Conservation (phyloP, 495 filamentous ascomycete species). For the Penicillium maclennaniae region DNA sequence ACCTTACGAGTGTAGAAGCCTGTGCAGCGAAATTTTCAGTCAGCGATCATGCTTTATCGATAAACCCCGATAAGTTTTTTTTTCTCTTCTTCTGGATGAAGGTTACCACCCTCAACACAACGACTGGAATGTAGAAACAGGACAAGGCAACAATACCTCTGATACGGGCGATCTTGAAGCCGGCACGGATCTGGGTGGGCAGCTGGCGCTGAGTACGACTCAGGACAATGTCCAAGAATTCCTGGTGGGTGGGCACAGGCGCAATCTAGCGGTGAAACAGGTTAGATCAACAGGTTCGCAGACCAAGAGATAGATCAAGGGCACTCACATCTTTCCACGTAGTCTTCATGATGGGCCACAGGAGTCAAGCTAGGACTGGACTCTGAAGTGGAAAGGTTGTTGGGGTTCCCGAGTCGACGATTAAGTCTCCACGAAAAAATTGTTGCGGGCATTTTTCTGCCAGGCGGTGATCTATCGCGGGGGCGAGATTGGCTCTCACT, state of each 20-base stretch:
- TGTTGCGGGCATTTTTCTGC: conserved; percentile 34
- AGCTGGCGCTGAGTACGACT: conserved; percentile 90
- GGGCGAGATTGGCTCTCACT: conserved; percentile 21
- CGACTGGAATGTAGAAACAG: background rate
- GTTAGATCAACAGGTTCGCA: conserved; percentile 6
- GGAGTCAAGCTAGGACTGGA: conserved; percentile 23
- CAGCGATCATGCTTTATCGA: conserved; percentile 27
- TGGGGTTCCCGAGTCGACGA: conserved; percentile 13
- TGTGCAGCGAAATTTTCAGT: conserved; percentile 31
- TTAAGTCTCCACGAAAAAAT: conserved; percentile 29
- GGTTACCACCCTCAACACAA: background rate
- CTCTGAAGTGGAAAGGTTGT: conserved; percentile 27
- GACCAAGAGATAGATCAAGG: background rate
- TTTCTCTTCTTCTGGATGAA: background rate
- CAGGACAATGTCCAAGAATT: conserved; percentile 96
- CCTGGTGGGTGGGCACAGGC: conserved; percentile 88
- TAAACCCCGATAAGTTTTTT: conserved; percentile 15
- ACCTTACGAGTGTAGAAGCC: conserved; percentile 97
- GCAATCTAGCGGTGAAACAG: conserved; percentile 57
- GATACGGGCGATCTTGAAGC: conserved; percentile 96
- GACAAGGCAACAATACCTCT: conserved; percentile 48
- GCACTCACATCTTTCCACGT: conserved; percentile 62
- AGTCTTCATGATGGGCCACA: conserved; percentile 60
- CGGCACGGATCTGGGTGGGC: conserved; percentile 91
- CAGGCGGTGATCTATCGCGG: conserved; percentile 36